phyloP scores from a whole-genome alignment of 2,329 filamentous ascomycete species.

The Venturia oleaginea region DNA sequence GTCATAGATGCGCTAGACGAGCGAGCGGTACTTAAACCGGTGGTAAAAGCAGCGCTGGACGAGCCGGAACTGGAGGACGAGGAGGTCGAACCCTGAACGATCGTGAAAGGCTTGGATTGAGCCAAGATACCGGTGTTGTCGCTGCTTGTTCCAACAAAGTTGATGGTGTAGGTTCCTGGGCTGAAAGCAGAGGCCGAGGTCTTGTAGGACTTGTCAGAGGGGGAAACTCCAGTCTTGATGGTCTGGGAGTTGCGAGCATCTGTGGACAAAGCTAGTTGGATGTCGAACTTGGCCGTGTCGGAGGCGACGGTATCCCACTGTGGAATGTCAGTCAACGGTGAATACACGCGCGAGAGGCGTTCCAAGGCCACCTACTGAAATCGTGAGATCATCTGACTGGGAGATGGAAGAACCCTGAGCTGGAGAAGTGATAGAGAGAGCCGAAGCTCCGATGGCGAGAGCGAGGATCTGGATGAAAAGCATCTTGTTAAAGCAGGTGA shows the following conservation, averaged over 20 bases:
- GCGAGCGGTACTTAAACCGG: background rate
- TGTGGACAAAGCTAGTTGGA: background rate
- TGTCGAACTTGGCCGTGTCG: background rate
- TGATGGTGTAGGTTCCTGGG: background rate
- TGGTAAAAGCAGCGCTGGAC: background rate
- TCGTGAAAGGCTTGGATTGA: background rate
- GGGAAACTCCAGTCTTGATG: background rate
- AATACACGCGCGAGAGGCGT: too few relatives aligned
- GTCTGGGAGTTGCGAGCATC: background rate
- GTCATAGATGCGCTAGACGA: background rate
- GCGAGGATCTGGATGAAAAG: background rate
- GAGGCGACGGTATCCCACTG: background rate
- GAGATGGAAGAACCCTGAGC: background rate
- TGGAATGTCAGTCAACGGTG: background rate
- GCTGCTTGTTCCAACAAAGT: background rate
- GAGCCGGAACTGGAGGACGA: background rate
- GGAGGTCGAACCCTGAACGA: background rate
- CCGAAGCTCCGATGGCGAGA: background rate
- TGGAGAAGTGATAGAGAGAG: background rate
- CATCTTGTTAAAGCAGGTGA: background rate
- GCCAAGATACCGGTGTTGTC: background rate
- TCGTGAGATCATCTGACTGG: background rate
- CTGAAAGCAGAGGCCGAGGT: background rate
- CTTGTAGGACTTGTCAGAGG: background rate
- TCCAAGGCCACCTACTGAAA: background rate